Base-by-base conservation (phyloP, 2,329 filamentous ascomycete species). In the Penicillium sp. region DNA sequence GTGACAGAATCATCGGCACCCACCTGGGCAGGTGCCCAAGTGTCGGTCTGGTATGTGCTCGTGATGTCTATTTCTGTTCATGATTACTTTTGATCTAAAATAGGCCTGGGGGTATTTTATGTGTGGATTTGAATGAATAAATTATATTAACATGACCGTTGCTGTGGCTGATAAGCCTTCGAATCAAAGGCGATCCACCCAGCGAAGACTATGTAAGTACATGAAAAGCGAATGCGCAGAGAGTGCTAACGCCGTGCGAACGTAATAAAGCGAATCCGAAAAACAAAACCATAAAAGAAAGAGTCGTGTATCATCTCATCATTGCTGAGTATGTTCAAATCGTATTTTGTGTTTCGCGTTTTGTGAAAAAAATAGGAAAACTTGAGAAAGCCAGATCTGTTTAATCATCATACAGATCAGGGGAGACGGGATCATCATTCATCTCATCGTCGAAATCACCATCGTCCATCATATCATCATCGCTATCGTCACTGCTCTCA, bases 401-500 rank as follows among this genome's bases (percentile, higher is more conserved):
- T 59, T 62, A 67, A 54, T 67, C 65, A 21, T 88, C 85, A 67
- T 89, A 88, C 45, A 89, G 78, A 67, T 88, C 86, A 78, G 85
- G 85, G 23, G 84, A 82, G 38, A 80, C 82, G 60, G 76, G 73
- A 58, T 79, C 79, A 50, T 83, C 82, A 60, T 85, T 82, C 78
- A 68, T 87, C 82, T 95, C 91, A 13, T 89, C 88, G 19, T 89
- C 78, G 0, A 88, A 89, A 69, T 91, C 88, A 2, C 88, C 86
- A 12, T 91, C 89, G 59, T 92, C 88, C 50, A 88, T 78, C 86
- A 91, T 88, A 48, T 91, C 88, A 13, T 84, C 82, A 59, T 91
- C 86, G 23, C 82, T 83, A 1, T 72, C 62, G 1, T 73, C 64
- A 19, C 83, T 86, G 38, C 25, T 52, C 0, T 61, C 56, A 4